Evolutionary conservation across 495 filamentous ascomycete species (phyloP).

Genomic region (Penicillium robsamsonii): DNA sequence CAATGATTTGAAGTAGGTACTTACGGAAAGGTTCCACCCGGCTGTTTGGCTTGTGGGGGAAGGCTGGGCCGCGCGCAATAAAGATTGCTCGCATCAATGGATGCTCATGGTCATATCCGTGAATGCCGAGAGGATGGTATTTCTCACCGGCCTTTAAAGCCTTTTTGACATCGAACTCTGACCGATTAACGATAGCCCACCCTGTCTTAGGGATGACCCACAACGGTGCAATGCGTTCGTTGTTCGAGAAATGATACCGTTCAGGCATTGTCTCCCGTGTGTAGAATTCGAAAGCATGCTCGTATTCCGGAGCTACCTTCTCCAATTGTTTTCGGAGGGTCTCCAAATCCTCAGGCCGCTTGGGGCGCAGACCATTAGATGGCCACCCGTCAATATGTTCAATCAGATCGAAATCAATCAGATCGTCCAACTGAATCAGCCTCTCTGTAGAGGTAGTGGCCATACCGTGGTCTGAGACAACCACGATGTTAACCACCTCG

Average conservation of each 20-base stretch:
- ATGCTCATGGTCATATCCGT: conserved; percentile 88
- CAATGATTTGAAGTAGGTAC: conserved; percentile 28
- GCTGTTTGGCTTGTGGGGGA: conserved; percentile 80
- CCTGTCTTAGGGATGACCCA: conserved; percentile 91
- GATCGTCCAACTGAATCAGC: conserved; percentile 90
- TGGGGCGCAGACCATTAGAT: conserved; percentile 79
- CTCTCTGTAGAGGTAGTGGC: conserved; percentile 79
- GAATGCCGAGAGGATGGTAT: conserved; percentile 76
- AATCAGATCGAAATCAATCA: conserved; percentile 70
- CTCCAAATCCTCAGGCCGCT: conserved; percentile 57
- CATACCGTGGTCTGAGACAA: conserved; percentile 99
- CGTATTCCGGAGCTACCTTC: conserved; percentile 47
- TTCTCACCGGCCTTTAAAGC: conserved; percentile 56
- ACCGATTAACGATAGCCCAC: conserved; percentile 80
- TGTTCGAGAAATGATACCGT: conserved; percentile 81
- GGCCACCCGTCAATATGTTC: conserved; percentile 95
- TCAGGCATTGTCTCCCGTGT: conserved; percentile 84
- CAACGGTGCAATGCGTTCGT: conserved; percentile 83
- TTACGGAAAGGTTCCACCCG: conserved; percentile 79
- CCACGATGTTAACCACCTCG: conserved; percentile 85
- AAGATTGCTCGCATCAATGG: conserved; percentile 93
- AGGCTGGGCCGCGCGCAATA: conserved; percentile 81
- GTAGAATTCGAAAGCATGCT: conserved; percentile 77
- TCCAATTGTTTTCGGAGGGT: conserved; percentile 34
- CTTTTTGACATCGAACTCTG: conserved; percentile 69